A percentile compares a stretch with the other conserved stretches of the same genome.
Evolutionary conservation across 306 rosid species (phyloP).

Genomic region (Cucurbita moschata): DNA sequence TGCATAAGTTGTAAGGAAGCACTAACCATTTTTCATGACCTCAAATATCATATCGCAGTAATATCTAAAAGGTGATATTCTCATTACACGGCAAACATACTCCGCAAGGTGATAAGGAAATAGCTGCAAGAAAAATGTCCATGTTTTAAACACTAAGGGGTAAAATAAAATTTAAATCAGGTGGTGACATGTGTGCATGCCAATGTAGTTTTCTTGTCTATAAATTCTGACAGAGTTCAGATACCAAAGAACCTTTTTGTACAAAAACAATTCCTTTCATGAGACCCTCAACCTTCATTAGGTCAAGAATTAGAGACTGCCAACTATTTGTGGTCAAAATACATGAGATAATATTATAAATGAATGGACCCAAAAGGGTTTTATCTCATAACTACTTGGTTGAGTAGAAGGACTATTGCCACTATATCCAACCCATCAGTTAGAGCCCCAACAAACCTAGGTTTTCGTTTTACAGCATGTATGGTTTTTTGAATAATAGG

Average conservation of each 20-base stretch:
- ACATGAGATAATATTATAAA: neutral
- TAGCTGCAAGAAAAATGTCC: conserved; percentile 51
- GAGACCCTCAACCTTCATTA: neutral
- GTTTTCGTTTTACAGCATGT: neutral
- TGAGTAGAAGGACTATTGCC: neutral
- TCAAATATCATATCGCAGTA: conserved; percentile 91
- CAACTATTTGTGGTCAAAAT: neutral
- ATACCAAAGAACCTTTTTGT: neutral
- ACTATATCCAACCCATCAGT: neutral
- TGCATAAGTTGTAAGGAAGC: conserved; percentile 14
- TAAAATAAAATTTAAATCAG: conserved; percentile 9
- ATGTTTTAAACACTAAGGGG: conserved; percentile 18
- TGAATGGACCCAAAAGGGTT: neutral
- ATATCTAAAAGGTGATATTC: conserved; percentile 88
- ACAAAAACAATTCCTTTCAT: neutral
- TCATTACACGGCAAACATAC: conserved; percentile 86
- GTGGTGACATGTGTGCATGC: neutral
- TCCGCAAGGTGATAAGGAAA: conserved; percentile 87
- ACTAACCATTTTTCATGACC: conserved; percentile 86
- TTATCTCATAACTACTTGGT: neutral
- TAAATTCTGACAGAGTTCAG: neutral
- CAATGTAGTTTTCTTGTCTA: neutral
- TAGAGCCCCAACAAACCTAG: neutral
- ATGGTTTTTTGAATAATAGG: neutral
- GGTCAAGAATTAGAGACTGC: neutral